These are phyloP conservation scores for Triticum dicoccoides DNA, from an alignment of 176 grass and related monocot species.

Conservation along the genomic window DNA sequence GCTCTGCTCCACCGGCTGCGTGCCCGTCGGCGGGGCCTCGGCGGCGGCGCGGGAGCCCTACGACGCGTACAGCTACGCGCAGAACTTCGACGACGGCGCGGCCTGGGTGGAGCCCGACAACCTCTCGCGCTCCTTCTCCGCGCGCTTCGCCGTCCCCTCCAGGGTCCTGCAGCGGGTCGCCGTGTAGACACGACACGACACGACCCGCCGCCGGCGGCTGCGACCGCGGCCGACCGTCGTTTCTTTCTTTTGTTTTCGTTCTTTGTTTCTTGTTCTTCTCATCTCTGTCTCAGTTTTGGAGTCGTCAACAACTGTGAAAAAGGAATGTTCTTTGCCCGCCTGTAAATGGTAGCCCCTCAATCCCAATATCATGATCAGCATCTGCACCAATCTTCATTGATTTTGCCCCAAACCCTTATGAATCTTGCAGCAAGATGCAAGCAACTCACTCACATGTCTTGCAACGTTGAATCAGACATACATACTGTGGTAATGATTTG, in stretches of 20 bases:
- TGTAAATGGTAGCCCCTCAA: slow-evolving; percentile 28
- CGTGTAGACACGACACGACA: neutral
- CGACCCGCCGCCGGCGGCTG: neutral
- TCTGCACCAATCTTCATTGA: neutral
- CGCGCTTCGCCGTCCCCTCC: slow-evolving; percentile 68
- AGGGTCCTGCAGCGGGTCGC: slow-evolving; percentile 48
- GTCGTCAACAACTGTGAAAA: slow-evolving; percentile 26
- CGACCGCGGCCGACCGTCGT: neutral
- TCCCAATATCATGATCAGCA: neutral
- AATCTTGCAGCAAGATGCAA: neutral
- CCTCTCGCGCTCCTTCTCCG: slow-evolving; percentile 87
- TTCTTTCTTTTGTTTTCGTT: neutral
- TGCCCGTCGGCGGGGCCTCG: neutral
- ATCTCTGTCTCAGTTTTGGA: slow-evolving; percentile 3
- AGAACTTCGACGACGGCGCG: slow-evolving; percentile 90
- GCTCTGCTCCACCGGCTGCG: slow-evolving; percentile 53
- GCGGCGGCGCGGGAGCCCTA: slow-evolving; percentile 44
- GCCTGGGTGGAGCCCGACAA: slow-evolving; percentile 82
- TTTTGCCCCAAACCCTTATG: neutral
- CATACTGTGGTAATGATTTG: too few species aligned
- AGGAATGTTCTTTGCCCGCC: slow-evolving; percentile 10
- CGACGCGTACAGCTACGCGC: slow-evolving; percentile 76
- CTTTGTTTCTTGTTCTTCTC: neutral
- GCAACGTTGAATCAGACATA: neutral
- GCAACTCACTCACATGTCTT: neutral